Base-by-base conservation (phyloP, 2,329 filamentous ascomycete genomes). In the Pestalotiopsis sp. region DNA sequence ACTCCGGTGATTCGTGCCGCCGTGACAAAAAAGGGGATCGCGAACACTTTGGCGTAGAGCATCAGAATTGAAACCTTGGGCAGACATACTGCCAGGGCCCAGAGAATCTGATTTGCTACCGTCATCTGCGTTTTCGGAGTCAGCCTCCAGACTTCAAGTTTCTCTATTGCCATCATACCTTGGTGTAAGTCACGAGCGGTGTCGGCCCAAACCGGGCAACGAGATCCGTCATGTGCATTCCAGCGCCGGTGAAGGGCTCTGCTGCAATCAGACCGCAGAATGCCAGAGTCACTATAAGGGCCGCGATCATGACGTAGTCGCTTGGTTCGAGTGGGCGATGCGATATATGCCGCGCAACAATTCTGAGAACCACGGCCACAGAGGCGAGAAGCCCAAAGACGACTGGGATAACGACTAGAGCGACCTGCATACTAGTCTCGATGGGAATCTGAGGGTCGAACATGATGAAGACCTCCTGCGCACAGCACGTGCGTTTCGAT, bases 1-100 rank as follows among this genome's bases (percentile, higher is more conserved):
- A 6, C 31, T 2, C 38, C 20, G 17, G 41, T 61, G 17, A 58
- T 31, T 4, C 31, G 7, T 4, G 38, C 25, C 1, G 40, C 23
- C 23, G 13, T 17, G 11, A 25, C 31, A 3, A 65, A 64, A 12
- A 58, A 31, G 9, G 49, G 13, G 3, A 41, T 38, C 3, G 67
- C 31, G 25, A 68, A 66, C 3, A 66, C 17, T 13, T 36, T 56
- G 23, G 25, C 25, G 23, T 68, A 68, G 11, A 68, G 45, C 5
- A 68, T 13, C 0, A 68, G 67, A 20, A 68, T 66, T 7, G 63
- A 68, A 20, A 68, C 52, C 27, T 68, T 66, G 56, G 61, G 66
- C 12, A 63, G 27, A 5, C 59, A 41, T 2, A 68, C 52, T 25
- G 49, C 65, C n/a, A 68, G 40, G 6, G 64, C 58, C 67, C 67